These are phyloP conservation scores for Deuterostichococcus epilithicus DNA, from an alignment of 139 green algal species.

Conservation along the genomic window DNA sequence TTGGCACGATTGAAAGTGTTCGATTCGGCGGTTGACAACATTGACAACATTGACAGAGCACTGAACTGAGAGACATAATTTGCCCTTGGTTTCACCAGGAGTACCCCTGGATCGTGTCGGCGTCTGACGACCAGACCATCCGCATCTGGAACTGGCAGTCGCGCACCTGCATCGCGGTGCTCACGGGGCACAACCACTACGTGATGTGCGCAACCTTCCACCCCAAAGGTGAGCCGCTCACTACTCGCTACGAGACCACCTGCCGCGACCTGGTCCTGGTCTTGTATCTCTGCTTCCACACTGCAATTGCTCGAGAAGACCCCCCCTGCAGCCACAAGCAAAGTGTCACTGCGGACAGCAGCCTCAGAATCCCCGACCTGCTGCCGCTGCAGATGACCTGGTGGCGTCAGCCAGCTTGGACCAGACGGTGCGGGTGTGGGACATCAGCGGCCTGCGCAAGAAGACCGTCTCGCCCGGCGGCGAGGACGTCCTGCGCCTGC, in stretches of 20 bases:
- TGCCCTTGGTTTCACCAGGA: conserved; percentile 92
- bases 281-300: no score
- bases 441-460: conserved; percentile 95
- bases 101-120: conserved; percentile 97
- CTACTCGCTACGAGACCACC: no score
- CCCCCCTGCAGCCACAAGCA: no score
- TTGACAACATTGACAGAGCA: no score
- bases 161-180: conserved; percentile 90
- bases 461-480: conserved; percentile 82
- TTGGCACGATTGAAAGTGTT: no score
- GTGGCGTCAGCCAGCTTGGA: conserved; percentile 91
- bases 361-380: background rate
- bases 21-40: no score
- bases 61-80: no score
- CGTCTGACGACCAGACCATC: conserved; percentile 98
- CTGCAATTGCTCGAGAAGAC: no score
- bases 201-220: conserved; percentile 99
- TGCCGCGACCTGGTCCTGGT: no score
- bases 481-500: conserved; percentile 80
- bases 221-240: conserved; percentile 88
- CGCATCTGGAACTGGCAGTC: conserved; percentile 99
- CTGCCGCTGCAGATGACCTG: conserved; percentile 35
- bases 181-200: conserved; percentile 99
- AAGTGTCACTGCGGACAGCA: no score
- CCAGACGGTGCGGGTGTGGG: conserved; percentile 98